Conservation (phyloP, 495 filamentous ascomycete species). For the Penicillium malachiteum region DNA sequence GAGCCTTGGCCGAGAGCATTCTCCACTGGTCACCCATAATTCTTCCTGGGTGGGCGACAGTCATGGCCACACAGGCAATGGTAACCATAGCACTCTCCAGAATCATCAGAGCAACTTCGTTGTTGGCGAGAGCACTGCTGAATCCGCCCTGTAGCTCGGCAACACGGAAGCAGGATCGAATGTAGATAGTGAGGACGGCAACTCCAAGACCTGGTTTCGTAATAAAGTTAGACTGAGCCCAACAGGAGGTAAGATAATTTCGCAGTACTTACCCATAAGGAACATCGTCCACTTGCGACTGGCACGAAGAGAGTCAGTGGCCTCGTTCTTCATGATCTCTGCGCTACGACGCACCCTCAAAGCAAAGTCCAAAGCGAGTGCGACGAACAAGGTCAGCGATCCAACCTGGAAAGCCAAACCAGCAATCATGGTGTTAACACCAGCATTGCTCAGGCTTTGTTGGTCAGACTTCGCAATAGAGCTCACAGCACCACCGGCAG, state of each 20-base stretch:
- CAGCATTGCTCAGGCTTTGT: conserved; percentile 23
- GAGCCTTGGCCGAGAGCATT: no score
- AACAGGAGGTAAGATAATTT: no score
- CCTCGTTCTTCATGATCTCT: conserved; percentile 8
- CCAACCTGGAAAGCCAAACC: conserved; percentile 55
- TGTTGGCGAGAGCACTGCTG: conserved; percentile 51
- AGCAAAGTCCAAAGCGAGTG: conserved; percentile 49
- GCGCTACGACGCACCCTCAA: conserved; percentile 32
- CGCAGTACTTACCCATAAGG: conserved; percentile 8
- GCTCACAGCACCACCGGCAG: conserved; percentile 52
- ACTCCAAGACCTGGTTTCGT: conserved; percentile 37
- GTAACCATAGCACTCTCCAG: conserved; percentile 72
- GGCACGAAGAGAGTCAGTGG: conserved; percentile 2
- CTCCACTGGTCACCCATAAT: no score
- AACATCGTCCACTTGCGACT: conserved; percentile 16
- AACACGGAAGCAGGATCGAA: conserved; percentile 61
- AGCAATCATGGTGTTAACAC: conserved; percentile 55
- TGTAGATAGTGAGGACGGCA: conserved; percentile 59
- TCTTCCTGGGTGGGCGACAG: conserved; percentile 20
- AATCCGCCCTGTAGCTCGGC: conserved; percentile 67
- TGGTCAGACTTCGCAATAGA: conserved; percentile 36
- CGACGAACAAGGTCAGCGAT: conserved; percentile 52
- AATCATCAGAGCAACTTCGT: conserved; percentile 64
- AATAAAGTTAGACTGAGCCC: no score
- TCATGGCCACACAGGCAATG: conserved; percentile 55